Evolutionary conservation across 768 basidiomycete genomes (phyloP).

Genomic region (Boletus rubropictus): DNA sequence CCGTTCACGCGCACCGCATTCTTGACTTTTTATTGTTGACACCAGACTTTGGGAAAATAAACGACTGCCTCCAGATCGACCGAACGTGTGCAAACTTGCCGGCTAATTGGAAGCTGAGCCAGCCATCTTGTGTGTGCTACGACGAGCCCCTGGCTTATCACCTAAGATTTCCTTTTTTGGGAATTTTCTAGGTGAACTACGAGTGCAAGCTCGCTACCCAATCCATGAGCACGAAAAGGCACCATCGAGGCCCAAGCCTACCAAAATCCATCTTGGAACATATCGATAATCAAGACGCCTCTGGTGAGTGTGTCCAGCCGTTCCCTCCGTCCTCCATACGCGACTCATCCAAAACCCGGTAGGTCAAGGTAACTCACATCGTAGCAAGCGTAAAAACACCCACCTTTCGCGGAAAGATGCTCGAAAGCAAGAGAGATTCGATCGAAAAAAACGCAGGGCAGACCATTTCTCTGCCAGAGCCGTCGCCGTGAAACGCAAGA

Average conservation of each 20-base stretch:
- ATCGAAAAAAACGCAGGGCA: constrained; percentile 59
- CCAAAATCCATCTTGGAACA: constrained; percentile 27
- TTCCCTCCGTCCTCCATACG: background rate
- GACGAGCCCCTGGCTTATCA: too few species aligned
- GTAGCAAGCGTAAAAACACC: constrained; percentile 1
- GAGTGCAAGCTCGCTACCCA: background rate
- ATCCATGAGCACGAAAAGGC: constrained; percentile 15
- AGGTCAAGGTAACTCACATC: constrained; percentile 4
- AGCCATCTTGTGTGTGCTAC: too few species aligned
- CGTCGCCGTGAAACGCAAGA: constrained; percentile 33
- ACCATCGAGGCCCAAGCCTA: constrained; percentile 18
- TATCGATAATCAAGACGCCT: constrained; percentile 11
- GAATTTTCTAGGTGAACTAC: background rate
- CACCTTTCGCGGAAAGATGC: constrained; percentile 51
- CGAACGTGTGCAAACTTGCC: background rate
- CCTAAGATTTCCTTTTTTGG: background rate
- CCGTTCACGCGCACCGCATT: constrained; percentile 1
- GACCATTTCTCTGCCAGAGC: constrained; percentile 43
- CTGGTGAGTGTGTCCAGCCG: constrained; percentile 11
- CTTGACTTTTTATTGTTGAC: background rate
- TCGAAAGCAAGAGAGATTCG: constrained; percentile 56
- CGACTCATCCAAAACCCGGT: background rate
- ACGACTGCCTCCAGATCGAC: background rate
- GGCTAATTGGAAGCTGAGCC: too few species aligned
- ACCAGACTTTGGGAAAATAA: background rate